These are phyloP conservation scores for Periconia digitata DNA, from an alignment of 2,329 filamentous ascomycete species.

Conservation along the genomic window DNA sequence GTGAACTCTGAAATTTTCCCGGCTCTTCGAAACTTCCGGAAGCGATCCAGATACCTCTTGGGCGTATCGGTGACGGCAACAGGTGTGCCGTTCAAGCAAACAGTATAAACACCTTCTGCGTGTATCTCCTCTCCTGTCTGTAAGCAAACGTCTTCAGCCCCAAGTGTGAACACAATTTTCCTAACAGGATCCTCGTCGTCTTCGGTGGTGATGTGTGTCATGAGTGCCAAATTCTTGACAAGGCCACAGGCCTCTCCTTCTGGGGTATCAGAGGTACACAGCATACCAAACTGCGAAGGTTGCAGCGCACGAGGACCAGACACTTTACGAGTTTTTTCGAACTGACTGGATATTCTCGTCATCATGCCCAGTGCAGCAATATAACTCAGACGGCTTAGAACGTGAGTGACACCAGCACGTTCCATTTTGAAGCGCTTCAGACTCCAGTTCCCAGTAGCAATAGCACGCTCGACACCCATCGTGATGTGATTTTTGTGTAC, in stretches of 20 bases:
- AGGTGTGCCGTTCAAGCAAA: constrained; percentile 94
- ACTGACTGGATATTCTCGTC: constrained; percentile 97
- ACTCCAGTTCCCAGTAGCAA: constrained; percentile 97
- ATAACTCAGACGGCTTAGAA: constrained; percentile 92
- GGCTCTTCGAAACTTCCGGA: constrained; percentile 82
- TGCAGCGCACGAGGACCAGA: constrained; percentile 93
- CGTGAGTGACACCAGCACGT: constrained; percentile 92
- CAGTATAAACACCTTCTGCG: constrained; percentile 77
- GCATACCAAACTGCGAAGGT: constrained; percentile 97
- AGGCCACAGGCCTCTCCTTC: constrained; percentile 98
- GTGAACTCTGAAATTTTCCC: constrained; percentile 95
- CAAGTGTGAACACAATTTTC: constrained; percentile 81
- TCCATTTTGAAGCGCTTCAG: constrained; percentile 99
- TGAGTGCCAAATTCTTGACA: constrained; percentile 95
- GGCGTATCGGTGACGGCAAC: constrained; percentile 84
- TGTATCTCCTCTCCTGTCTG: constrained; percentile 88
- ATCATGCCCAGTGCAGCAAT: constrained; percentile 98
- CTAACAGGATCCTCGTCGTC: constrained; percentile 90
- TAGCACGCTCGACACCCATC: constrained; percentile 89
- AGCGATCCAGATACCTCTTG: constrained; percentile 80
- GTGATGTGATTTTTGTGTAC: constrained; percentile 87
- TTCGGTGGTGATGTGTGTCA: constrained; percentile 99
- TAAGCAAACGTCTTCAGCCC: constrained; percentile 78
- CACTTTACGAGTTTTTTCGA: constrained; percentile 97
- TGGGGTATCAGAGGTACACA: constrained; percentile 94